Percentiles rank a stretch among this genome's conserved stretches.
Evolutionary conservation across 805 yeast species (phyloP).

Genomic region (Kurtzmaniella fragi): DNA sequence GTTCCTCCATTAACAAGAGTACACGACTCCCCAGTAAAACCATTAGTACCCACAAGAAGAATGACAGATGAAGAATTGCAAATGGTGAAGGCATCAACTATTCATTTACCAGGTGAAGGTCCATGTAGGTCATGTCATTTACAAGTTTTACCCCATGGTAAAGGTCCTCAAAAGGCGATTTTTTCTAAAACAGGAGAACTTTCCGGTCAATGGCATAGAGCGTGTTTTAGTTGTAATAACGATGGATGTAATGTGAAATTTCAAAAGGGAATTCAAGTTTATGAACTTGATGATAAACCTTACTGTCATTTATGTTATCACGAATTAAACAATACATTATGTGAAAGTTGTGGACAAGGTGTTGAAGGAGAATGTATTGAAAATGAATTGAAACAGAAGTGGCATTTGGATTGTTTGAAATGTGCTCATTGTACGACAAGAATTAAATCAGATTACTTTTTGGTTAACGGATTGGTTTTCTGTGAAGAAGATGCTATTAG

Average conservation of each 20-base stretch:
- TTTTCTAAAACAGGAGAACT: slow-evolving; percentile 81
- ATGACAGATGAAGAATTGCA: slow-evolving; percentile 3
- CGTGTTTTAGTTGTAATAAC: slow-evolving; percentile 69
- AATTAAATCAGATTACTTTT: slow-evolving; percentile 53
- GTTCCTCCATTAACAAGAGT: neutral
- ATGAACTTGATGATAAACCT: slow-evolving; percentile 74
- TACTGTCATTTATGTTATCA: slow-evolving; percentile 81
- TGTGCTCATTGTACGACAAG: slow-evolving; percentile 56
- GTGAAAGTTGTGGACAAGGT: slow-evolving; percentile 65
- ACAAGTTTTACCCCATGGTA: slow-evolving; percentile 40
- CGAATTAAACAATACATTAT: slow-evolving; percentile 64
- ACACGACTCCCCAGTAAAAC: neutral
- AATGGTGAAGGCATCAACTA: slow-evolving; percentile 4
- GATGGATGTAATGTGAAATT: slow-evolving; percentile 51
- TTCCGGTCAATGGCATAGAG: slow-evolving; percentile 91
- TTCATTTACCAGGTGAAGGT: slow-evolving; percentile 59
- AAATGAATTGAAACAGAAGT: slow-evolving; percentile 63
- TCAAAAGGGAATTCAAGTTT: slow-evolving; percentile 59
- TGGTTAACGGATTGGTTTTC: slow-evolving; percentile 41
- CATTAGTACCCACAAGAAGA: slow-evolving; percentile 4
- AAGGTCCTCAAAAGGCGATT: slow-evolving; percentile 51
- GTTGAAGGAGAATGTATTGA: slow-evolving; percentile 91
- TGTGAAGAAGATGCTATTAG: slow-evolving; percentile 48
- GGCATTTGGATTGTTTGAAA: slow-evolving; percentile 68
- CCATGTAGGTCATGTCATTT: slow-evolving; percentile 74